Percentiles rank a stretch among this genome's conserved stretches.
phyloP scores from a whole-genome alignment of 805 yeast genomes.

The Ogataea trehaloabstinens region DNA sequence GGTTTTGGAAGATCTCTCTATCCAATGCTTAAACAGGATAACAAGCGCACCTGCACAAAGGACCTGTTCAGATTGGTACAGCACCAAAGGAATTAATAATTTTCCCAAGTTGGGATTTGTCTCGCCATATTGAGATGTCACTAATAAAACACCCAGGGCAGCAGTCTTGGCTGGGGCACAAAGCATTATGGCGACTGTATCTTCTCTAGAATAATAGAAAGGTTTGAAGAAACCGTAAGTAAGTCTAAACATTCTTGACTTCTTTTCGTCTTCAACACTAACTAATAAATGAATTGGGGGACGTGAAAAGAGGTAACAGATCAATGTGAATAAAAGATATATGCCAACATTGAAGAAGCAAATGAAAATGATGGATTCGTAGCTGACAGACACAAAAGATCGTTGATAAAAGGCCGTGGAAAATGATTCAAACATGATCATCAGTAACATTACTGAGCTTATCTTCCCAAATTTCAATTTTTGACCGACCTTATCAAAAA shows the following conservation, averaged over 20 bases:
- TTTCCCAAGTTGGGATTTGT: constrained; percentile 56
- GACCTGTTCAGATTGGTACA: constrained; percentile 82
- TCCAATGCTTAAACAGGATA: constrained; percentile 63
- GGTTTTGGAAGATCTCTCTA: constrained; percentile 16
- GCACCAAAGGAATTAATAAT: constrained; percentile 67
- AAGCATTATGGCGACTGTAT: constrained; percentile 68
- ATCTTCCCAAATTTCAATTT: constrained; percentile 58
- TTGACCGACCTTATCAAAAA: constrained; percentile 50
- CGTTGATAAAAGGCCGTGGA: constrained; percentile 75
- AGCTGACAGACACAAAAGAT: constrained; percentile 45
- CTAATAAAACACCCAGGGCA: constrained; percentile 74
- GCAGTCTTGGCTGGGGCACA: constrained; percentile 89
- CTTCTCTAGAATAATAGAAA: constrained; percentile 61
- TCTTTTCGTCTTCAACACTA: constrained; percentile 34
- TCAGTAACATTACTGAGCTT: constrained; percentile 52
- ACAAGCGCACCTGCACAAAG: constrained; percentile 71
- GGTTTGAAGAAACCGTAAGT: constrained; percentile 46
- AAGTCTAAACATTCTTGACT: constrained; percentile 44
- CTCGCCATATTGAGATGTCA: constrained; percentile 44
- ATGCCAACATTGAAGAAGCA: constrained; percentile 56
- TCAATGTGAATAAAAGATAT: constrained; percentile 1
- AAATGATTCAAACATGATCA: constrained; percentile 50
- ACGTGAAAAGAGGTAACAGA: constrained; percentile 55
- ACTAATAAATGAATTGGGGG: constrained; percentile 42
- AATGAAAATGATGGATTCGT: constrained; percentile 59